These are phyloP conservation scores for Cyanodermella asteris DNA, from an alignment of 2,329 filamentous ascomycete species.

Conservation along the genomic window DNA sequence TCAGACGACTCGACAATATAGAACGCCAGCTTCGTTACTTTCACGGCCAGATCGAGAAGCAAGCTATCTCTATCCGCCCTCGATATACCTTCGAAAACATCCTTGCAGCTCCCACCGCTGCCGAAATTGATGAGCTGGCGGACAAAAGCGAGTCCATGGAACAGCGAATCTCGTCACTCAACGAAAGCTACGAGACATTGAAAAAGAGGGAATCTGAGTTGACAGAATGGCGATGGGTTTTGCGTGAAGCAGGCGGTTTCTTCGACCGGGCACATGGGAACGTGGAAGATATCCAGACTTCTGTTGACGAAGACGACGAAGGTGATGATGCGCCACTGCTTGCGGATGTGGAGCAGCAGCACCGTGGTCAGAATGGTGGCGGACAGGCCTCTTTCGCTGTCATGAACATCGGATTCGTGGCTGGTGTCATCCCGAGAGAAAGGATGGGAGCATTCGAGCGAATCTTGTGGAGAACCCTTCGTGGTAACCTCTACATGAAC, in stretches of 20 bases:
- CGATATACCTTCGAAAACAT: constrained; percentile 78
- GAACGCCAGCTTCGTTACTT: constrained; percentile 92
- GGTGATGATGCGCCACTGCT: constrained; percentile 86
- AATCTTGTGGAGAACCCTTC: constrained; percentile 89
- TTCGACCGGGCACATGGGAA: constrained; percentile 88
- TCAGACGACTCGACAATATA: constrained; percentile 90
- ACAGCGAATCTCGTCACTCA: constrained; percentile 72
- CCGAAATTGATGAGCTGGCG: constrained; percentile 87
- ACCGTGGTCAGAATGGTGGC: constrained; percentile 38
- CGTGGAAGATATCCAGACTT: constrained; percentile 87
- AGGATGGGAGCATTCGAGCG: constrained; percentile 89
- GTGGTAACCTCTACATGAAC: constrained; percentile 99
- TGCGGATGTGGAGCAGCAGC: constrained; percentile 75
- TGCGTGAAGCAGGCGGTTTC: constrained; percentile 89
- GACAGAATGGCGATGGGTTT: constrained; percentile 94
- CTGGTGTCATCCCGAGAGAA: constrained; percentile 83
- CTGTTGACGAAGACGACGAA: no score
- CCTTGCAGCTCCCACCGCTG: constrained; percentile 68
- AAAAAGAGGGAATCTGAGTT: constrained; percentile 96
- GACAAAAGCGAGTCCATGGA: constrained; percentile 85
- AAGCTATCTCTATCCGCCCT: constrained; percentile 62
- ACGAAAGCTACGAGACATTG: constrained; percentile 94
- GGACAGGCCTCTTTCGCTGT: constrained; percentile 76
- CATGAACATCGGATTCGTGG: constrained; percentile 97
- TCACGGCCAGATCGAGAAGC: constrained; percentile 86